A percentile compares a stretch with the other conserved stretches of the same genome.
Evolutionary conservation across 192 early-diverging fungal genomes (phyloP).

Genomic region (Chytriomyces hyalinus): DNA sequence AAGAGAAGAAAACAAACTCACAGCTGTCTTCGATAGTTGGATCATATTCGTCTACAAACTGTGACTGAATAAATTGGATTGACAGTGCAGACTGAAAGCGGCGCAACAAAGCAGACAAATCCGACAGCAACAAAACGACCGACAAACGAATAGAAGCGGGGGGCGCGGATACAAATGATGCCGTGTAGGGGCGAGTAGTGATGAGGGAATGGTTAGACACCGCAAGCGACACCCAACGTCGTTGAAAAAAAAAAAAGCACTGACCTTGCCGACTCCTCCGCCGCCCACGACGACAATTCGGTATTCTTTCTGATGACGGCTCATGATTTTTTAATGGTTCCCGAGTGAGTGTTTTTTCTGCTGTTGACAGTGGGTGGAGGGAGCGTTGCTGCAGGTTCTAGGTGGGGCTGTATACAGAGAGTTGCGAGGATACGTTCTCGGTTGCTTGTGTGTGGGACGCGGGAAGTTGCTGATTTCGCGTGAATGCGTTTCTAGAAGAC

Average conservation of each 20-base stretch:
- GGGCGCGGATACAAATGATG: neutral
- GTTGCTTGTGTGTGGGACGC: no score
- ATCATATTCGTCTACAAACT: slow-evolving; percentile 72
- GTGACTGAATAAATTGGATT: slow-evolving; percentile 90
- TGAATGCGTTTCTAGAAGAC: no score
- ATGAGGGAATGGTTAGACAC: neutral
- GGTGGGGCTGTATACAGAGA: neutral
- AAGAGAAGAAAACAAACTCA: neutral
- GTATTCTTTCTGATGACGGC: slow-evolving; percentile 26
- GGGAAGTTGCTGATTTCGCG: neutral
- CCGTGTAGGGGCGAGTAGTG: no score
- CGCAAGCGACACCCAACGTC: no score
- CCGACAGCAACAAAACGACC: neutral
- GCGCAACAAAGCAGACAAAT: no score
- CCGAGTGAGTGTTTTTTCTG: neutral
- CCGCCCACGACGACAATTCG: slow-evolving; percentile 27
- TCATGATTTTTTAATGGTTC: neutral
- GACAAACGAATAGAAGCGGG: neutral
- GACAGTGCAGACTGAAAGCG: slow-evolving; percentile 77
- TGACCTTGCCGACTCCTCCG: slow-evolving; percentile 29
- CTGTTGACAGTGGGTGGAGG: no score
- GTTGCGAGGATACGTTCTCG: no score
- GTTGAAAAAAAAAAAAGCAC: neutral
- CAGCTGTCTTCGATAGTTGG: slow-evolving; percentile 66
- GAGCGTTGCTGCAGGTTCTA: neutral